Conservation (phyloP, 129 eudicot species). For the Dittrichia graveolens region DNA sequence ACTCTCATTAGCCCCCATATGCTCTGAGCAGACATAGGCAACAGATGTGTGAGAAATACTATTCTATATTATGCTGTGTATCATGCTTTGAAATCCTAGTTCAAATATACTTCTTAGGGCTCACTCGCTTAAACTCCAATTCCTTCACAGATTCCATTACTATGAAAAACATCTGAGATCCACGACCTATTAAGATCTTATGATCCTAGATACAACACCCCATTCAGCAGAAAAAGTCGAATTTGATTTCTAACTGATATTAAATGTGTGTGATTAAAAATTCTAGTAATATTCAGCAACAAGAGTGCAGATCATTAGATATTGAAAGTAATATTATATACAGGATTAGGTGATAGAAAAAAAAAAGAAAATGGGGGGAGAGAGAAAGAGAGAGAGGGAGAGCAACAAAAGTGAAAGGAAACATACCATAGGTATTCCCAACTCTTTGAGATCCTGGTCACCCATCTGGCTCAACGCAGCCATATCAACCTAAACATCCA, state of each 20-base stretch:
- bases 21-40: no score
- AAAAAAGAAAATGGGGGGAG: background rate
- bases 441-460: slow-evolving; percentile 79
- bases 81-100: background rate
- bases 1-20: no score
- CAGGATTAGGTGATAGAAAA: background rate
- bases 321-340: background rate
- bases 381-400: no score
- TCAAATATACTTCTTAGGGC: background rate
- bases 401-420: background rate
- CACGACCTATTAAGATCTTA: background rate
- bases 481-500: slow-evolving; percentile 79
- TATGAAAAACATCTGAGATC: background rate
- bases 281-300: background rate
- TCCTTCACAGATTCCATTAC: no score
- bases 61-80: no score
- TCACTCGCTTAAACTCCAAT: no score
- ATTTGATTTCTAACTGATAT: background rate
- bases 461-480: slow-evolving; percentile 84
- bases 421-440: slow-evolving; percentile 97
- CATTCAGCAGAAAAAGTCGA: background rate
- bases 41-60: no score
- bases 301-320: background rate
- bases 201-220: background rate
- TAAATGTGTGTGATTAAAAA: background rate